These are phyloP conservation scores for Perkinsus chesapeaki DNA, from an alignment of 169 alveolate species.

Conservation along the genomic window DNA sequence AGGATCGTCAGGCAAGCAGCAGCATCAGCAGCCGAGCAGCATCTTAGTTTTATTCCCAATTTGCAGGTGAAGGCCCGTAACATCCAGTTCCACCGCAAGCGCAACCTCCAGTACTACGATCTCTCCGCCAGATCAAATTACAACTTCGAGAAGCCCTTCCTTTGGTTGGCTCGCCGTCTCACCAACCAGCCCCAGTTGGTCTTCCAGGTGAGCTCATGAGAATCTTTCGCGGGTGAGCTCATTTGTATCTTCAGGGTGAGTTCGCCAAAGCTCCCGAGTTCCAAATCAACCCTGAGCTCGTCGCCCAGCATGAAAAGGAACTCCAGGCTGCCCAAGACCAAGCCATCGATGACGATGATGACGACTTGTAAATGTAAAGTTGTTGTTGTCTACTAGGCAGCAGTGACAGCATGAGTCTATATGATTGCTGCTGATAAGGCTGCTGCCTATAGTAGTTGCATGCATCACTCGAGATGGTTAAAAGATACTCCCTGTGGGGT, in stretches of 20 bases:
- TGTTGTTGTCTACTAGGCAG: too few relatives aligned
- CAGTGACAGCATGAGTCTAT: too few relatives aligned
- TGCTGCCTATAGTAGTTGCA: background rate
- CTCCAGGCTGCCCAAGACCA: constrained; percentile 79
- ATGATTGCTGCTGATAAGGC: background rate
- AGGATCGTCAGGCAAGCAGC: constrained; percentile 95
- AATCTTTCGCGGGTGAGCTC: background rate
- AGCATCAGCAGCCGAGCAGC: constrained; percentile 91
- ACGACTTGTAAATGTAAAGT: constrained; percentile 18
- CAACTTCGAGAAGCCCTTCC: constrained; percentile 97
- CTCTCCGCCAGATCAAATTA: constrained; percentile 95
- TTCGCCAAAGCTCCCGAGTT: constrained; percentile 86
- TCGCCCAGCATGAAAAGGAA: constrained; percentile 73
- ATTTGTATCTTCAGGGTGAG: constrained; percentile 51
- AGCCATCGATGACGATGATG: constrained; percentile 82
- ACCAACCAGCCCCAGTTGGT: constrained; percentile 73
- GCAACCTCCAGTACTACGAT: constrained; percentile 95
- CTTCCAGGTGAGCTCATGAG: constrained; percentile 22
- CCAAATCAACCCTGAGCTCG: constrained; percentile 69
- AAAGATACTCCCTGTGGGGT: background rate
- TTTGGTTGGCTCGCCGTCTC: constrained; percentile 93
- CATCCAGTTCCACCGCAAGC: constrained; percentile 95
- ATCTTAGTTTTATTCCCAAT: constrained; percentile 82
- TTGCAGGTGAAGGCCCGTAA: constrained; percentile 90
- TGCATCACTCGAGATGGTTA: background rate